Base-by-base conservation (phyloP, 2,329 filamentous ascomycete species). In the Alternaria infectoria region DNA sequence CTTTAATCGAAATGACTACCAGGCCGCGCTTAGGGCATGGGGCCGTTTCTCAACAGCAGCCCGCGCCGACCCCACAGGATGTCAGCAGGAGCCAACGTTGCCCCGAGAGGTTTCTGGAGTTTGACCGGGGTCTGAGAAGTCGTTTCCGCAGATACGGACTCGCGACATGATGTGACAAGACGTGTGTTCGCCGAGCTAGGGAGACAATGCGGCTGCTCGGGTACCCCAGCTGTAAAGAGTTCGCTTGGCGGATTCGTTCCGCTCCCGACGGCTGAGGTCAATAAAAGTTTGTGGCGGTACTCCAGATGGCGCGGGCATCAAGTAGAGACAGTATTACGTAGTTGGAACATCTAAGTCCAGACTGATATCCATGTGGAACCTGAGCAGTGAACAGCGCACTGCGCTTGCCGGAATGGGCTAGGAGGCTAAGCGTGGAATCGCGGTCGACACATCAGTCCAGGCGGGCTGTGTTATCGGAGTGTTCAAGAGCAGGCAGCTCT, bases 1-100 rank as follows among this genome's bases (percentile, higher is more conserved):
- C 32, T n/a, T 56, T 58, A 59, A 32, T 60, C 52, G 40, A 57
- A 64, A 60, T 59, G 59, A 59, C 47, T 30, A 15, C 30, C 44
- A 19, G 32, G 57, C 49, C 55, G 30, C 40, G 36, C 44, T 15
- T 43, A 49, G 60, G 30, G 32, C 43, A 63, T 49, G 63, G 49
- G 60, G 52, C 57, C 56, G 54, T 46, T 46, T 63, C 56, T 47
- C 59, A 54, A 57, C 45, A 54, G 15, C 45, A 25, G 28, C 40
- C 40, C 49, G 46, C 30, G 15, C 10, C 17, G 17, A 32, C 44
- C 46, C 55, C 51, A 51, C 59, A 23, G 11, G 44, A 49, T 30
- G 47, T 54, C 47, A 60, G 63, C 60, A 59, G 36, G 36, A 30
- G 5, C 51, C 26, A 60, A 50, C 40, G 40, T 52, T 52, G 30